Evolutionary conservation across 1,139 yeast genomes (phyloP).

Genomic region (Nadsonia starkeyi-henricii): DNA sequence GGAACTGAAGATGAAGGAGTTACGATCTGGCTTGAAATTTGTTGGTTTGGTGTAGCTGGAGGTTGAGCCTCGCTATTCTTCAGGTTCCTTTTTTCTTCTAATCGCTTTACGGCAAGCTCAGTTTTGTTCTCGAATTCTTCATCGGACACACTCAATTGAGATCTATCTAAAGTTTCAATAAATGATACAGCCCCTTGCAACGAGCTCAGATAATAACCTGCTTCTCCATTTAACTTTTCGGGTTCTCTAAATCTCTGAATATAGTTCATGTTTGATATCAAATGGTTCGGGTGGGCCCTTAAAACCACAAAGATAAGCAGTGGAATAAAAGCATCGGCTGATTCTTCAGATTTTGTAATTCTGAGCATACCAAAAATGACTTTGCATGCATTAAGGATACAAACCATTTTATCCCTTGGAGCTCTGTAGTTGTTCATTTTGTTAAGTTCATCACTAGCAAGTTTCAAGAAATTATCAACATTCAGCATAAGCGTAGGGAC

Average conservation of each 20-base stretch:
- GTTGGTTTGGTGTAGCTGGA: constrained; percentile 17
- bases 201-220: constrained; percentile 79
- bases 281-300: constrained; percentile 45
- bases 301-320: constrained; percentile 65
- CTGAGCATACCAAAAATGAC: constrained; percentile 78
- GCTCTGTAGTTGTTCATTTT: constrained; percentile 78
- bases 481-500: constrained; percentile 33
- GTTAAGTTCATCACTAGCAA: constrained; percentile 54
- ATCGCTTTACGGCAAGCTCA: constrained; percentile 19
- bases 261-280: constrained; percentile 68
- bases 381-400: constrained; percentile 82
- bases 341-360: constrained; percentile 52
- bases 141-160: constrained; percentile 46
- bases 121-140: constrained; percentile 41
- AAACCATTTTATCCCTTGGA: constrained; percentile 88
- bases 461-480: constrained; percentile 47
- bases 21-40: constrained; percentile 7
- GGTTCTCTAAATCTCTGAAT: constrained; percentile 72
- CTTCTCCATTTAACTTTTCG: constrained; percentile 72
- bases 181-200: constrained; percentile 74
- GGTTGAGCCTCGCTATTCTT: constrained; percentile 13
- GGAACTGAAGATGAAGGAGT: constrained; percentile 4
- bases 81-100: constrained; percentile 8
- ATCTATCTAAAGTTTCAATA: constrained; percentile 43
- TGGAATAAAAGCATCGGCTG: constrained; percentile 91